Conservation (phyloP, 2,329 filamentous ascomycete species). For the Exophiala oligosperma region DNA sequence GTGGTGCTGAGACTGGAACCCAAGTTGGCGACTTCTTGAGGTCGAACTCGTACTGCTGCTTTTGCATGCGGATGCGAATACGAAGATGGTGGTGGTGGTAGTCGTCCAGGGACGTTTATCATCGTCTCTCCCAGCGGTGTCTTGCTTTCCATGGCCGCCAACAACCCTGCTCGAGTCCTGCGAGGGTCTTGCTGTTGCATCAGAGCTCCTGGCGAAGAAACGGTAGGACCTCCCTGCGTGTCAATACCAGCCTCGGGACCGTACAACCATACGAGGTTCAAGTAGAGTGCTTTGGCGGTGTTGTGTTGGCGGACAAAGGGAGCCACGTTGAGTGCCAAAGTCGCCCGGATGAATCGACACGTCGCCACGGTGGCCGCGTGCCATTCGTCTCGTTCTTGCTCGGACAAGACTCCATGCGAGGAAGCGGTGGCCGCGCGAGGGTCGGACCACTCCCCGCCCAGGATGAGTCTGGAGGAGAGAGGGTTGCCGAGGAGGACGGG, state of each 20-base stretch:
- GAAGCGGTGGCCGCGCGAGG: background rate
- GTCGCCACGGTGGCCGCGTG: constrained; percentile 13
- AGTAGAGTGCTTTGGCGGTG: constrained; percentile 18
- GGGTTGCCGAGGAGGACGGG: constrained; percentile 16
- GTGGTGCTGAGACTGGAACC: background rate
- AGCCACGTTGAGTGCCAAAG: constrained; percentile 16
- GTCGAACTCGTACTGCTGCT: no score
- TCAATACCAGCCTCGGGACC: constrained; percentile 22
- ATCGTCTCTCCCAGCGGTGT: background rate
- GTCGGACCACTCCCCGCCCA: constrained; percentile 15
- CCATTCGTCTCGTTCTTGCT: constrained; percentile 18
- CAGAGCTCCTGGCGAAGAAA: constrained; percentile 1
- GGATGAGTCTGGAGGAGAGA: constrained; percentile 14
- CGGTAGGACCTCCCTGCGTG: constrained; percentile 13
- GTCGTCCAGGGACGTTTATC: background rate
- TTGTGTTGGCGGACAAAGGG: constrained; percentile 21
- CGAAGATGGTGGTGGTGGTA: background rate
- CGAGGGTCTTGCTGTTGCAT: constrained; percentile 1
- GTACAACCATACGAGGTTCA: constrained; percentile 24
- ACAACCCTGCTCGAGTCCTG: constrained; percentile 8
- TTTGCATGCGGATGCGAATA: background rate
- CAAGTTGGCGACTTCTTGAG: no score
- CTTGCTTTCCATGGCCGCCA: constrained; percentile 12
- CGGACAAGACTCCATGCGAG: background rate
- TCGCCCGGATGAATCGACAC: constrained; percentile 22